Percentiles rank a stretch among this genome's conserved stretches.
These are phyloP conservation scores for Exophiala dermatitidis DNA, from an alignment of 2,329 filamentous ascomycete species.

Conservation along the genomic window DNA sequence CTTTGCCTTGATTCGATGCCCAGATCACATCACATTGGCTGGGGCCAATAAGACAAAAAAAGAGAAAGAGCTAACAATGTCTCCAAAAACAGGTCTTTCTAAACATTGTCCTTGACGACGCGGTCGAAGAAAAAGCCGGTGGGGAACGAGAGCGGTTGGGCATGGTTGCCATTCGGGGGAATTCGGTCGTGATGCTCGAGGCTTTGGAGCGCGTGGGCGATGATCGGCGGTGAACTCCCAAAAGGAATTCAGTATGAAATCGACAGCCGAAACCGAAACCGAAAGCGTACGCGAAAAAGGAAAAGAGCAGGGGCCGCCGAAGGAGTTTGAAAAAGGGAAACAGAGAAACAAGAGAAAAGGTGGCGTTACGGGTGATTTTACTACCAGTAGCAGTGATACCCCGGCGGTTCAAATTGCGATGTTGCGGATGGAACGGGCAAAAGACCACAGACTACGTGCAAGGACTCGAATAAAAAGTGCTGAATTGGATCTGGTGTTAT, in stretches of 20 bases:
- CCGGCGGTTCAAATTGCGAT: no score
- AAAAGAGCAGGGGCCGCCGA: conserved; percentile 11
- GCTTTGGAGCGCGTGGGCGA: conserved; percentile 26
- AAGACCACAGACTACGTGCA: no score
- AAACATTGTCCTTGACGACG: conserved; percentile 96
- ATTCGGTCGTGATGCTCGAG: conserved; percentile 98
- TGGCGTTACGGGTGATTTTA: no score
- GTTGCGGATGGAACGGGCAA: no score
- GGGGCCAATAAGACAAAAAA: no score
- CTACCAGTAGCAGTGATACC: no score
- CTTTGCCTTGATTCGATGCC: no score
- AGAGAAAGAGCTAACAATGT: background rate
- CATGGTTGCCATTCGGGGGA: conserved; percentile 95
- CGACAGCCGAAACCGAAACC: no score
- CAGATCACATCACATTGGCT: background rate
- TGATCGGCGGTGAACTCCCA: conserved; percentile 19
- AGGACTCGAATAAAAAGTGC: no score
- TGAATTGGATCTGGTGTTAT: no score
- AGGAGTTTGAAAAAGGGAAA: no score
- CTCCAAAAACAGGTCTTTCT: conserved; percentile 69
- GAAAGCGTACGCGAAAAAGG: conserved; percentile 1
- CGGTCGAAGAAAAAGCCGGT: conserved; percentile 85
- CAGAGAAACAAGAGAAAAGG: no score
- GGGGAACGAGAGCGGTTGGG: conserved; percentile 85
- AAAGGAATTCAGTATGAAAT: background rate